A percentile compares a stretch with the other conserved stretches of the same genome.
phyloP scores from a whole-genome alignment of 2,329 filamentous ascomycete species.

The Trichoderma sp. region DNA sequence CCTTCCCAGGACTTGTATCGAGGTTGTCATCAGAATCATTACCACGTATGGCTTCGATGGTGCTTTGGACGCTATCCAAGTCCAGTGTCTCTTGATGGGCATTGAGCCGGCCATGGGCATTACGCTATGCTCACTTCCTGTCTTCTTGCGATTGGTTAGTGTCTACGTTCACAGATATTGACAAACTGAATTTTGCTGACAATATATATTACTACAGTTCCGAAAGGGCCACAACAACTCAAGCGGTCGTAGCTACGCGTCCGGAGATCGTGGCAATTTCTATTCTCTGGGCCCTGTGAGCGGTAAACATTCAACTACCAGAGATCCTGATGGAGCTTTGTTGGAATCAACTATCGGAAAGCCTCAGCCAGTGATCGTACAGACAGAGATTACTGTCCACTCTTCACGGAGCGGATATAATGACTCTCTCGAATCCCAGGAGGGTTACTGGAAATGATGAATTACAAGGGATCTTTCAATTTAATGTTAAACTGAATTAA shows the following conservation, averaged over 20 bases:
- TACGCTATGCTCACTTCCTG: conserved; percentile 15
- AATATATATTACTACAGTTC: background rate
- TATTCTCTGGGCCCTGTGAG: conserved; percentile 16
- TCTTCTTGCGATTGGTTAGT: conserved; percentile 13
- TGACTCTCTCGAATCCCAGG: conserved; percentile 16
- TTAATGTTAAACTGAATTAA: background rate
- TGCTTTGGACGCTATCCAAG: conserved; percentile 7
- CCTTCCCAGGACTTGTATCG: conserved; percentile 5
- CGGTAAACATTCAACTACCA: conserved; percentile 8
- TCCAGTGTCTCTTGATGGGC: conserved; percentile 8
- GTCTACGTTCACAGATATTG: no score
- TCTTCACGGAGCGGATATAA: conserved; percentile 19
- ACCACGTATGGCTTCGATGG: conserved; percentile 13
- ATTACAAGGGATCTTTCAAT: background rate
- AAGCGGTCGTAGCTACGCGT: conserved; percentile 9
- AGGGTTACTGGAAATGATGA: conserved; percentile 7
- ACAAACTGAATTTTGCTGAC: background rate
- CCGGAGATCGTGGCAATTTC: conserved; percentile 8
- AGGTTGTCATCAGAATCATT: conserved; percentile 13
- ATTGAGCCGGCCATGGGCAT: conserved; percentile 20
- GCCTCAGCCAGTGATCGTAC: conserved; percentile 4
- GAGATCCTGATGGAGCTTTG: conserved; percentile 13
- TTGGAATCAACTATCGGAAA: conserved; percentile 12
- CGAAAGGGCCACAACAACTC: background rate
- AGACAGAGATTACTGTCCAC: conserved; percentile 16